Evolutionary conservation across 495 filamentous ascomycete genomes (phyloP).

Genomic region (Podospora didyma): DNA sequence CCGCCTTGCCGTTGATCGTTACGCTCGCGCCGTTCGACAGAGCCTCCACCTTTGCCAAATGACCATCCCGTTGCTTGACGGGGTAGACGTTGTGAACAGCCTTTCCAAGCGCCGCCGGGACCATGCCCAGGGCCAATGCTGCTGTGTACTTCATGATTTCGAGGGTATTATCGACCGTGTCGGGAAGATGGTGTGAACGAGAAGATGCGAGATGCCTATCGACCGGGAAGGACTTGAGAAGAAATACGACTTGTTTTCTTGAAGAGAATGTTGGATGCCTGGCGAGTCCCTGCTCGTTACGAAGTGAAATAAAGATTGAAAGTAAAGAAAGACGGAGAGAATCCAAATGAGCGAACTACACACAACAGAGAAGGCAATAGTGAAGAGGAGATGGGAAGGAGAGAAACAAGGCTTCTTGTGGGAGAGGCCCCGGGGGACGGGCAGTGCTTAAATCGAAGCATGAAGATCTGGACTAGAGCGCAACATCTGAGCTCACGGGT

Average conservation of each 20-base stretch:
- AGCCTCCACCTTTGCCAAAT: background rate
- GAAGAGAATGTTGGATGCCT: constrained; percentile 14
- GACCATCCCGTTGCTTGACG: constrained; percentile 16
- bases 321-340: constrained; percentile 30
- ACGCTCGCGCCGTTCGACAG: constrained; percentile 4
- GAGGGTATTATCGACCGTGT: constrained; percentile 27
- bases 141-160: constrained; percentile 51
- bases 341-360: constrained; percentile 35
- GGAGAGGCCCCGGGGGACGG: constrained; percentile 10
- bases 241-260: constrained; percentile 17
- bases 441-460: constrained; percentile 48
- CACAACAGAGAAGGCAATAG: constrained; percentile 22
- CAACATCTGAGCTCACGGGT: constrained; percentile 7
- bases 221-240: constrained; percentile 1
- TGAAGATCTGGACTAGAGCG: constrained; percentile 36
- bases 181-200: background rate
- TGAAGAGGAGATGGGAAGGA: constrained; percentile 16
- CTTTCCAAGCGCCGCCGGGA: constrained; percentile 48
- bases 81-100: constrained; percentile 44
- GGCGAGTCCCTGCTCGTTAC: constrained; percentile 56
- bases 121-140: constrained; percentile 42
- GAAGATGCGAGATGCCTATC: background rate
- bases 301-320: constrained; percentile 36
- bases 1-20: constrained; percentile 9
- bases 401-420: constrained; percentile 28